These are phyloP conservation scores for Prunus kanzakura DNA, from an alignment of 306 rosid species.

Conservation along the genomic window DNA sequence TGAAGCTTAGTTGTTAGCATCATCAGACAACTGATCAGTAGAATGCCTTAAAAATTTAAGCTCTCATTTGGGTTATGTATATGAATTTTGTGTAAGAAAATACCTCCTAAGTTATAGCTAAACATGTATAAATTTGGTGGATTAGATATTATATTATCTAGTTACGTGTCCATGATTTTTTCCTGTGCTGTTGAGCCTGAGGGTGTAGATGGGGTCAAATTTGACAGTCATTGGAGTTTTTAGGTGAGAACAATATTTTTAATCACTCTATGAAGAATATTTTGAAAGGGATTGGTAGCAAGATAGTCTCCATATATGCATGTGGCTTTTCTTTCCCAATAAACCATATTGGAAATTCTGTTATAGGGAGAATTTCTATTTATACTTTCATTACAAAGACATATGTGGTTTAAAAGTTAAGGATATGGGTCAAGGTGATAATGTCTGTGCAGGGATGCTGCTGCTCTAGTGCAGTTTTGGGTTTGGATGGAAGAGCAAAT, in stretches of 20 bases:
- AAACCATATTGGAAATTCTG: neutral
- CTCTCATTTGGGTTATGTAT: slow-evolving; percentile 1
- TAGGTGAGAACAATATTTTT: neutral
- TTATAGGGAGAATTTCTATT: slow-evolving; percentile 2
- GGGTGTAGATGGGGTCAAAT: neutral
- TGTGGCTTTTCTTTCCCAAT: neutral
- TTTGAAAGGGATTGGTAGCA: slow-evolving; percentile 1
- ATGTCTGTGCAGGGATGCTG: slow-evolving; percentile 76
- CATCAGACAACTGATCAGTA: neutral
- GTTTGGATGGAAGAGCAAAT: slow-evolving; percentile 87
- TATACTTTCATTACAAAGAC: neutral
- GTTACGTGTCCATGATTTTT: neutral
- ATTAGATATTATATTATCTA: neutral
- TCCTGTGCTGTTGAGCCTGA: neutral
- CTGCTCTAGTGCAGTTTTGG: slow-evolving; percentile 92
- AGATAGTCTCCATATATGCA: neutral
- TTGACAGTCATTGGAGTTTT: neutral
- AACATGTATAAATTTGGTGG: neutral
- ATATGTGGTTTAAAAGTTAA: slow-evolving; percentile 1
- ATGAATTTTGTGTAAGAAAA: neutral
- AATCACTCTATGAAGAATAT: neutral
- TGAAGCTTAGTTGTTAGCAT: neutral
- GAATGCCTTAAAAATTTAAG: slow-evolving; percentile 4
- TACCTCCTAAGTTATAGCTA: neutral
- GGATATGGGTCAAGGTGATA: slow-evolving; percentile 24